phyloP scores from a whole-genome alignment of 2,329 filamentous ascomycete genomes.

The Aureobasidium namibiae region DNA sequence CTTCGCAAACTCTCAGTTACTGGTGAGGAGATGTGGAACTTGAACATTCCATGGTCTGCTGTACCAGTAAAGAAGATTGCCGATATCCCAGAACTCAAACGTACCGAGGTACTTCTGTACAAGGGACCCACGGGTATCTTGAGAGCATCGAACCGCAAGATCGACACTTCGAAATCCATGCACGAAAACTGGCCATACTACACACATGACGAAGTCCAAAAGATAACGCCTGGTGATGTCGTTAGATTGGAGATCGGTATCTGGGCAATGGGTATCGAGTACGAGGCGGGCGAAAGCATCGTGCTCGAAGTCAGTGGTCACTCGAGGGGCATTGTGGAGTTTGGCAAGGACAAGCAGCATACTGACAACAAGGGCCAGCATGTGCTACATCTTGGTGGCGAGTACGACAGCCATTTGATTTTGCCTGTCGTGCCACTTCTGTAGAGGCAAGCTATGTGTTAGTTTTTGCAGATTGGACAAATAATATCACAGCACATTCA shows the following conservation, averaged over 20 bases:
- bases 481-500: too few species aligned
- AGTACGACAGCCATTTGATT: too few species aligned
- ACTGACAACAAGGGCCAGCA: too few species aligned
- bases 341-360: too few species aligned
- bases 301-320: background rate
- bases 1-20: background rate
- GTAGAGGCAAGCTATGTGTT: too few species aligned
- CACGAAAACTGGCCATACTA: slow-evolving; percentile 27
- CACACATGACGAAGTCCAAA: slow-evolving; percentile 32
- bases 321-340: slow-evolving; percentile 8
- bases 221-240: slow-evolving; percentile 31
- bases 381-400: too few species aligned
- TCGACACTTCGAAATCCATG: slow-evolving; percentile 20
- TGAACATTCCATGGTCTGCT: background rate
- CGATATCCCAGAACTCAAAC: slow-evolving; percentile 25
- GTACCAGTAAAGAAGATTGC: background rate
- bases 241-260: slow-evolving; percentile 41
- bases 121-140: slow-evolving; percentile 19
- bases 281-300: slow-evolving; percentile 31
- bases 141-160: slow-evolving; percentile 36
- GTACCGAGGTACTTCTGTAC: too few species aligned
- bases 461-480: too few species aligned
- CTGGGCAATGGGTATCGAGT: slow-evolving; percentile 39
- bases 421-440: too few species aligned
- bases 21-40: background rate